These are phyloP conservation scores for Cytospora mali DNA, from an alignment of 2,329 filamentous ascomycete genomes.

Conservation along the genomic window DNA sequence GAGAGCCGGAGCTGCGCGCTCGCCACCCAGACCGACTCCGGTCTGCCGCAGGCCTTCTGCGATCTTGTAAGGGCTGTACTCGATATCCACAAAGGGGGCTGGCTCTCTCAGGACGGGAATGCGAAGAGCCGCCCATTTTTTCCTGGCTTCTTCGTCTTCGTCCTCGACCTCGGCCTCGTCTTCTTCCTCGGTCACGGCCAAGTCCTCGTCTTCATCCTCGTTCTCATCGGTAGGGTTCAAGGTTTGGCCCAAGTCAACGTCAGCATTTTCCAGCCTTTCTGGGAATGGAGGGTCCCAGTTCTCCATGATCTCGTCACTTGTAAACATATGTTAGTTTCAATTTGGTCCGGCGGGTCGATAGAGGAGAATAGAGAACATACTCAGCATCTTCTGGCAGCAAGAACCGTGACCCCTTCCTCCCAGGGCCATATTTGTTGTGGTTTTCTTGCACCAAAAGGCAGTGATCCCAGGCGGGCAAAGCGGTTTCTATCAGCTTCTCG, in stretches of 20 bases:
- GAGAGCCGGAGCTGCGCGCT: conserved; percentile 26
- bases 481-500: conserved; percentile 24
- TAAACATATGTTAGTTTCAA: neutral
- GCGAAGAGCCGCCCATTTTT: conserved; percentile 22
- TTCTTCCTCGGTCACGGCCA: neutral
- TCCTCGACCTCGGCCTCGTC: conserved; percentile 11
- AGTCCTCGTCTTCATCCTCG: conserved; percentile 13
- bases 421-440: neutral
- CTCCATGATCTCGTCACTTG: neutral
- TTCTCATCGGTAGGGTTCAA: too few species aligned
- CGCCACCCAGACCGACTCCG: conserved; percentile 8
- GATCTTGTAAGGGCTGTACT: conserved; percentile 11
- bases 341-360: too few species aligned
- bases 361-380: neutral
- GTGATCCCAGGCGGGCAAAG: conserved; percentile 13
- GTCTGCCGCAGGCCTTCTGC: neutral
- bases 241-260: neutral
- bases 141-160: conserved; percentile 18
- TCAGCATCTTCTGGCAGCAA: neutral
- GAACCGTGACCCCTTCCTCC: conserved; percentile 8
- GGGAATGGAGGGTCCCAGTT: conserved; percentile 10
- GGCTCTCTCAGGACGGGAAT: conserved; percentile 11
- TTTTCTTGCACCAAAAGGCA: neutral
- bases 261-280: neutral
- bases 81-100: neutral